Evolutionary conservation across 2,329 filamentous ascomycete genomes (phyloP).

Genomic region (Fusarium concolor): DNA sequence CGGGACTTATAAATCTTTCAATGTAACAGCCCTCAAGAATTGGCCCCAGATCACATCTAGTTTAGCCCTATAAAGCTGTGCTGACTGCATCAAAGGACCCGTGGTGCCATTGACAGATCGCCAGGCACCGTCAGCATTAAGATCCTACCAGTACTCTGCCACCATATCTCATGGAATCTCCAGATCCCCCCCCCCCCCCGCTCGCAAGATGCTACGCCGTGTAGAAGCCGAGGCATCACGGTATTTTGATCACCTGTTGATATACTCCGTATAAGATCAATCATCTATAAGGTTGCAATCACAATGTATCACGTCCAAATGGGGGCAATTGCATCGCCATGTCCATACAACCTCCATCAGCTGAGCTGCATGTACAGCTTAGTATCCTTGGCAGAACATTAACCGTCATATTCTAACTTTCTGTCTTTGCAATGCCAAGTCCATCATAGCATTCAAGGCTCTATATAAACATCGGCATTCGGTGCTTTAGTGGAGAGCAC

Average conservation of each 20-base stretch:
- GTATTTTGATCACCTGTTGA: not conserved
- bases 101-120: constrained; percentile 4
- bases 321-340: not conserved
- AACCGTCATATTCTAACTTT: not conserved
- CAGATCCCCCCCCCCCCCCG: constrained; percentile 8
- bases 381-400: not conserved
- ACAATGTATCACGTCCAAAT: not conserved
- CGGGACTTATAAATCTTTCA: too few species aligned
- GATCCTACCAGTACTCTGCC: not conserved
- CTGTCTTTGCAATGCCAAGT: not conserved
- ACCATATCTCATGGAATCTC: constrained; percentile 3
- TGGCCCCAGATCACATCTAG: not conserved
- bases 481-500: constrained; percentile 30
- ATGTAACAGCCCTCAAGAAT: not conserved
- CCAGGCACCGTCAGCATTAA: constrained; percentile 12
- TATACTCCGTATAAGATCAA: not conserved
- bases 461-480: constrained; percentile 3
- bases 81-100: not conserved
- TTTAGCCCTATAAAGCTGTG: not conserved
- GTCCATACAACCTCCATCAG: not conserved
- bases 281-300: not conserved
- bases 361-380: not conserved
- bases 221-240: constrained; percentile 21
- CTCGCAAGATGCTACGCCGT: not conserved
- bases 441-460: not conserved